Evolutionary conservation across 257 asterid genomes (phyloP), one percentile per base, ranked within the genome.

Genomic region (Forsythia suspensa): DNA sequence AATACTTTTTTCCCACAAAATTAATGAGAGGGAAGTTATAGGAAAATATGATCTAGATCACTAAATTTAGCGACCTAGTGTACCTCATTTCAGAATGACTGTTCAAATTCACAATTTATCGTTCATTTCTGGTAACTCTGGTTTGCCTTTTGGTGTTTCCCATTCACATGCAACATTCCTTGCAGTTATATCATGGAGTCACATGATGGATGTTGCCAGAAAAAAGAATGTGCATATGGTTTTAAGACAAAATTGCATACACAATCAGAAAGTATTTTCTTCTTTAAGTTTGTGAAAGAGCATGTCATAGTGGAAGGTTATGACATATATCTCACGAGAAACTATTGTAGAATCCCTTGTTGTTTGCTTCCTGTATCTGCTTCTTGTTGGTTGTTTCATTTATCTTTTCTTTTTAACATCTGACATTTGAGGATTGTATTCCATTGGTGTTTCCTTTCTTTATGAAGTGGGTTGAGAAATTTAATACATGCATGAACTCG

Each of bases 401-500:
- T 55, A 1, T 55, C n/a, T 73, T 7, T 7, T 38, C 20, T 24
- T 18, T 37, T 61, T 42, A 40, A 68, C 13, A 8, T 55, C 39
- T 78, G 41, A 42, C 39, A 63, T 75, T 72, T 42, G 39, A 11
- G 21, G 39, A 29, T 29, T 66, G 2, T 8, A 71, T n/a, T 70
- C 51, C 46, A 18, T 43, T 48, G 70, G 70, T 48, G 20, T 57
- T 59, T 70, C 29, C 65, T 38, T 55, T 66, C 74, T 46, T 61
- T 74, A 29, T 52, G 21, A 70, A 43, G 5, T 72, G 42, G 66
- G 39, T 70, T 75, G 3, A 29, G 21, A 75, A 36, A 18, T 61
- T 70, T 52, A 21, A 73, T 69, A 61, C 42, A n/a, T 57, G 10
- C 51, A 24, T 57, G n/a, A 63, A 43, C 48, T 77, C 72, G 59